Evolutionary conservation across 2,329 filamentous ascomycete genomes (phyloP).

Genomic region (Penicillium sclerotiorum): DNA sequence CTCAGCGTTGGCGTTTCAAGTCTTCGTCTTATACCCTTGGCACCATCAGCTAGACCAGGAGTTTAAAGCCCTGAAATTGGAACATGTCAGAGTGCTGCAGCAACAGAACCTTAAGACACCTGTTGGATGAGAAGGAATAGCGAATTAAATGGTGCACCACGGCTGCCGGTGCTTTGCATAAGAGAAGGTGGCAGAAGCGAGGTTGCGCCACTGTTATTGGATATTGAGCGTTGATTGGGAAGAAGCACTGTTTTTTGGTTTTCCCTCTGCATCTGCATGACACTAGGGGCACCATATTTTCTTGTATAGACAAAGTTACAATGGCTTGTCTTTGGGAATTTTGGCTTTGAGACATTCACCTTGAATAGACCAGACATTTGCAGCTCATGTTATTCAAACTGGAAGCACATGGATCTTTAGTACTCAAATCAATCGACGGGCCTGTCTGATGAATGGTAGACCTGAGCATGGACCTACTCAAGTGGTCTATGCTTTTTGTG

Average conservation of each 20-base stretch:
- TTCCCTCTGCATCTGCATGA: too few species aligned
- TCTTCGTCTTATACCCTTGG: neutral
- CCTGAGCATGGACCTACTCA: too few species aligned
- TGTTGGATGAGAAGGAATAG: neutral
- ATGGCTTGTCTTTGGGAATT: neutral
- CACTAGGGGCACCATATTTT: neutral
- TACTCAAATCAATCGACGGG: neutral
- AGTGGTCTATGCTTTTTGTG: too few species aligned
- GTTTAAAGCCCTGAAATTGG: neutral
- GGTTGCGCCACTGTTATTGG: neutral
- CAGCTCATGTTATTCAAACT: neutral
- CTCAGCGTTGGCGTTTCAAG: neutral
- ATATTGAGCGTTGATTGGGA: neutral
- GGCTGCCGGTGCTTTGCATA: neutral
- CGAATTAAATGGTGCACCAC: neutral
- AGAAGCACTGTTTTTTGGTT: neutral
- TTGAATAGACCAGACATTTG: neutral
- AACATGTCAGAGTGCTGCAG: neutral
- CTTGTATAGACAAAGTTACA: neutral
- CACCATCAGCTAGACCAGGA: neutral
- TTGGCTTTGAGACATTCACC: neutral
- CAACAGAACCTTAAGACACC: neutral
- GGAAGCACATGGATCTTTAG: neutral
- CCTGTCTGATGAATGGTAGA: neutral
- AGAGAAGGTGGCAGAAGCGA: neutral